A percentile compares a stretch with the other conserved stretches of the same genome.
Evolutionary conservation across 192 early-diverging fungal species (phyloP).

Genomic region (Backusella sp.): DNA sequence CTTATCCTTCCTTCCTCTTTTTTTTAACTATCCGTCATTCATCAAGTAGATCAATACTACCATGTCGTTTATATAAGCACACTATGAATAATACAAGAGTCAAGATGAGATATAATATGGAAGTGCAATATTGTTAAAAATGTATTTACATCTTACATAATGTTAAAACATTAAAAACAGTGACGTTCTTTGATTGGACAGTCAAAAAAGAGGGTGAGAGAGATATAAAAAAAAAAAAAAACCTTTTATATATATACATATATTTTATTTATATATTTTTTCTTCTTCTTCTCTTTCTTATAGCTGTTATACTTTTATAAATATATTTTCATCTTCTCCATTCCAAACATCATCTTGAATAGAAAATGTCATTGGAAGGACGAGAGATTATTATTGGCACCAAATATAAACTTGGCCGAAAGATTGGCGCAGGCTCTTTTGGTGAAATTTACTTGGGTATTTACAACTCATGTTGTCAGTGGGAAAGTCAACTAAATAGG

Average conservation of each 20-base stretch:
- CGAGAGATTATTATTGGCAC: slow-evolving; percentile 80
- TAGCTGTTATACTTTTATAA: background rate
- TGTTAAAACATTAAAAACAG: background rate
- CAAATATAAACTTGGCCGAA: slow-evolving; percentile 91
- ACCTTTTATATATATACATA: background rate
- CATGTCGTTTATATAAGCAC: background rate
- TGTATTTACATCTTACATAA: background rate
- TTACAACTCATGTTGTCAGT: background rate
- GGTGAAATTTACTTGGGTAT: slow-evolving; percentile 95
- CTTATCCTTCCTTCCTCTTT: background rate
- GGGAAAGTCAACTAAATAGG: too few species aligned
- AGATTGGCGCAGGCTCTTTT: slow-evolving; percentile 97
- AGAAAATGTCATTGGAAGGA: slow-evolving; percentile 28
- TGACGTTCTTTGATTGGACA: background rate
- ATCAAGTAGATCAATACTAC: background rate
- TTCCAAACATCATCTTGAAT: background rate
- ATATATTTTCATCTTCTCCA: background rate
- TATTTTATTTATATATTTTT: background rate
- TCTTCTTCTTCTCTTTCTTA: background rate
- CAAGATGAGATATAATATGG: too few species aligned
- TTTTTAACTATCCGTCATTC: background rate
- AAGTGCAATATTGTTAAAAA: too few species aligned
- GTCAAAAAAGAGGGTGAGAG: background rate
- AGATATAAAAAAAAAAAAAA: background rate
- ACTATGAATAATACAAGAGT: too few species aligned